Evolutionary conservation across 2,329 filamentous ascomycete species (phyloP), one percentile per base, ranked within the genome.

Genomic region (Chrysoporthe deuterocubensis): DNA sequence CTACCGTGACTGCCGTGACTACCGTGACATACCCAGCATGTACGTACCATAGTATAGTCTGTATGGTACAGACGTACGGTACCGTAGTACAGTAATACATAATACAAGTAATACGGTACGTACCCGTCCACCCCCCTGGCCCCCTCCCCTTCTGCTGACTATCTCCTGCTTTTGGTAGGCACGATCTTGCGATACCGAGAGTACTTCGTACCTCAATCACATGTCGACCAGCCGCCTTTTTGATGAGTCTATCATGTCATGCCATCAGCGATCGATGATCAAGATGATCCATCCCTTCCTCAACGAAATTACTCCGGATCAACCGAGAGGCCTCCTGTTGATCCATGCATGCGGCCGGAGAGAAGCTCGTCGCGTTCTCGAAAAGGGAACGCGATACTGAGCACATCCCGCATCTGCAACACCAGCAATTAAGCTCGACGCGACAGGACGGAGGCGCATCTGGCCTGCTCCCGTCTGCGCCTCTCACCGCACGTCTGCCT

Each of bases 401-500:
- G 26, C 0, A 54, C 11, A 6, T 52, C 3, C 3, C n/a, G 48
- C 21, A 16, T 14, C 48, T 26, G 21, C 48, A 52, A 52, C 48
- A 21, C 21, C 50, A 54, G n/a, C n/a, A n/a, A n/a, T n/a, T n/a
- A n/a, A n/a, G n/a, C 26, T 26, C 26, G 26, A 26, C 26, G 26
- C 26, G 26, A 26, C 26, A 26, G 2, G 26, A 26, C 26, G 26
- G 26, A n/a, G 46, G 16, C 2, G 2, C 13, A 26, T 40, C 34
- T 9, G 32, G 54, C 54, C 1, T 54, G 21, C 14, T 54, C 50
- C 21, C 50, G 50, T 16, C 50, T 54, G 50, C 21, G 34, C 21
- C 50, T 34, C 34, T 57, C 54, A 40, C 54, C 54, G 54, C 54
- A 40, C 34, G 32, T 57, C 54, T 40, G 11, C 34, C 54, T 34